phyloP scores from a whole-genome alignment of 139 green algal genomes.

The Volvox africanus region DNA sequence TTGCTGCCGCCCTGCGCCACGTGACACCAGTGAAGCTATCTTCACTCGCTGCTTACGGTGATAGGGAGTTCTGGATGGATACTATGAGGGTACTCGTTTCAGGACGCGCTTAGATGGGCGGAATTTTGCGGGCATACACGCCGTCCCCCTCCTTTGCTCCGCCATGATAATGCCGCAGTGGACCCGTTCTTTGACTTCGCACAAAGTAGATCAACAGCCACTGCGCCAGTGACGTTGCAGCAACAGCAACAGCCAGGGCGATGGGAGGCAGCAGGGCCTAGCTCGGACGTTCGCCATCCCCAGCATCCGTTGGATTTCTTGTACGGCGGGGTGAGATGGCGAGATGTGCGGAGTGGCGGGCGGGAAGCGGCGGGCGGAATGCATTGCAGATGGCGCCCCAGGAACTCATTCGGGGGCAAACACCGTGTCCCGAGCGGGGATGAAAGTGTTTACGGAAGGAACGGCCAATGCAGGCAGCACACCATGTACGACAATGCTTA shows the following conservation, averaged over 20 bases:
- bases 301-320: constrained; percentile 10
- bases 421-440: no score
- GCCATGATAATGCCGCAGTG: not conserved
- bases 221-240: not conserved
- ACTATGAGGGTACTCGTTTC: no score
- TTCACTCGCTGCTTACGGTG: no score
- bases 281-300: not conserved
- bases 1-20: not conserved
- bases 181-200: constrained; percentile 5
- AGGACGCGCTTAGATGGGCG: no score
- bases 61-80: no score
- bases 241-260: not conserved
- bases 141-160: not conserved
- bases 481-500: no score
- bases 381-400: no score
- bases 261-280: not conserved
- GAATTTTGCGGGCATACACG: no score
- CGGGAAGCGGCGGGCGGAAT: not conserved
- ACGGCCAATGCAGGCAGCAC: no score
- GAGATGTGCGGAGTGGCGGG: not conserved
- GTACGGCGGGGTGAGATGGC: not conserved
- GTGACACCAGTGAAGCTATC: no score
- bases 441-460: no score
- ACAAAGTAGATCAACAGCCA: not conserved
- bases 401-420: no score